Percentiles rank a stretch among this genome's conserved stretches.
Conservation (phyloP, 2,329 filamentous ascomycete genomes). For the Eutypa lata region DNA sequence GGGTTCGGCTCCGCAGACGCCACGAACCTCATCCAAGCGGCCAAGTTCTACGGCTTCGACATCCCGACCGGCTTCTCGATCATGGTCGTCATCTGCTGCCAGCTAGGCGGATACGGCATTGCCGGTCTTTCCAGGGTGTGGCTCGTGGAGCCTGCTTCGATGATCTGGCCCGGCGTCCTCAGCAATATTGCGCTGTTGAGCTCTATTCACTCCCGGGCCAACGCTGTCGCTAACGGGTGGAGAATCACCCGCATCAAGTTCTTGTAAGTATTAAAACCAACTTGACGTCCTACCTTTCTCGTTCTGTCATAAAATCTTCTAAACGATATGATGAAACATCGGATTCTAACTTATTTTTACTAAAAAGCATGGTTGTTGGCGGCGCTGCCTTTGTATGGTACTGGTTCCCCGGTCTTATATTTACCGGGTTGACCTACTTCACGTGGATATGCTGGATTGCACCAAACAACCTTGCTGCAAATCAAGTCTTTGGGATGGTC, state of each 20-base stretch:
- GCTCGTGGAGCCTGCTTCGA: conserved; percentile 42
- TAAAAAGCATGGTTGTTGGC: conserved; percentile 31
- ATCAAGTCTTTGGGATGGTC: conserved; percentile 47
- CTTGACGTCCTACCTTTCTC: too few relatives aligned
- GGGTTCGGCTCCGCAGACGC: conserved; percentile 41
- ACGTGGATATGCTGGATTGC: conserved; percentile 48
- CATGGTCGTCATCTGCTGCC: conserved; percentile 22
- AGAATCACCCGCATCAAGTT: conserved; percentile 31
- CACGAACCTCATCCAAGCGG: conserved; percentile 43
- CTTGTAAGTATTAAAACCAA: too few relatives aligned
- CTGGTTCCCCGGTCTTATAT: conserved; percentile 48
- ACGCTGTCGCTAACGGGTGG: conserved; percentile 31
- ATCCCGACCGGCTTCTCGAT: conserved; percentile 25
- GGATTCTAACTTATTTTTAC: too few relatives aligned
- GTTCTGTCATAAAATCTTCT: too few relatives aligned
- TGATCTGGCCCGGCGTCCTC: conserved; percentile 52
- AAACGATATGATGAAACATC: too few relatives aligned
- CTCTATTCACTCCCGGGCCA: conserved; percentile 35
- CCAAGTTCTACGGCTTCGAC: conserved; percentile 37
- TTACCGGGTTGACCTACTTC: conserved; percentile 42
- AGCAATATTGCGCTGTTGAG: conserved; percentile 45
- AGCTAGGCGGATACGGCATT: conserved; percentile 41
- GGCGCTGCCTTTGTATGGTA: conserved; percentile 41
- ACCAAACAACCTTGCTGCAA: conserved; percentile 42
- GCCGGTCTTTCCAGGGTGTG: conserved; percentile 42